Base-by-base conservation (phyloP, 2,329 filamentous ascomycete genomes). In the Hirsutella minnesotensis region DNA sequence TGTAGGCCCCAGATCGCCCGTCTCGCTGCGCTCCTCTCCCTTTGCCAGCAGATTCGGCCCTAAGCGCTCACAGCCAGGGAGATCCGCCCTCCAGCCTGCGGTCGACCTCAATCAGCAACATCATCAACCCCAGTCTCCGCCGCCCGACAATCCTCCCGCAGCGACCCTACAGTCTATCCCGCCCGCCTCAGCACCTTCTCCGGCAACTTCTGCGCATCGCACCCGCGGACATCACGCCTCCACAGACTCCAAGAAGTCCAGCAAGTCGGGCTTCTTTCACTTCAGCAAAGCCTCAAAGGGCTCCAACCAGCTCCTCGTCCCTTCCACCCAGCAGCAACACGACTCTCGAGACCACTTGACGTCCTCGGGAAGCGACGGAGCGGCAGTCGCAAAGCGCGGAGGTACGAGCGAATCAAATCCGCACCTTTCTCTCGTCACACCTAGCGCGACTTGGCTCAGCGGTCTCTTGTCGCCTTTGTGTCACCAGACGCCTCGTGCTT, bases 191-290 rank as follows among this genome's bases (percentile, higher is more conserved):
- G 45, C 52, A 42, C 46, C 46, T n/a, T 47, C 55, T 24, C 39
- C 35, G 43, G 49, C 38, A 44, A 46, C 49, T 42, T 42, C 41
- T 41, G 50, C 47, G 49, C 47, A 48, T 46, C 51, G 45, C 46
- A 43, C 38, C 42, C 43, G 44, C 39, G 56, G 57, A 43, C 48
- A 45, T 20, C 43, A 43, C 12, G 24, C 49, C 19, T 54, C 58
- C 44, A 53, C 58, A 49, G 66, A 64, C 52, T 63, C 59, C 49
- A 63, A 60, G 41, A 69, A 67, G 50, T 49, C 61, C n/a, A 62
- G 66, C 45, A 72, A 68, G 53, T 65, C 66, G 52, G 65, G 67
- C 49, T 72, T 73, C 57, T 72, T 72, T 52, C 66, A 69, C 54
- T 73, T 73, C 56, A 65, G 61, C 47, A 74, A 73, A 51, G 56